Conservation (phyloP, 208 protist genomes). For the Crithidia mellificae region DNA sequence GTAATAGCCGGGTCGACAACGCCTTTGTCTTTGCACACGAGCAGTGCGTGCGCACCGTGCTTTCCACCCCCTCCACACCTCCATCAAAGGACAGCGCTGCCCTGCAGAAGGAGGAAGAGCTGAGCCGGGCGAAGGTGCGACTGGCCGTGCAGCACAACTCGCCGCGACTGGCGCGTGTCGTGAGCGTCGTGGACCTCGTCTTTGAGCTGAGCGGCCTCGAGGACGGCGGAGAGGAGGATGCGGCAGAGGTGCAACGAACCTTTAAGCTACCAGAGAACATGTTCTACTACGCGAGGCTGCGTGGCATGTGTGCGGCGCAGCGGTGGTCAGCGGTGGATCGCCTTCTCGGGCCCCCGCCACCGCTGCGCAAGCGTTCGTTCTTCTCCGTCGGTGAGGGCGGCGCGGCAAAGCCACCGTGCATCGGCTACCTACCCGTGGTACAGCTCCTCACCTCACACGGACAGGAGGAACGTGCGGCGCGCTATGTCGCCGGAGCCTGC, state of each 20-base stretch:
- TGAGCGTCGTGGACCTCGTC: conserved; percentile 33
- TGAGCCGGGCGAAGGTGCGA: conserved; percentile 22
- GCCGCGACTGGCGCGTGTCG: conserved; percentile 25
- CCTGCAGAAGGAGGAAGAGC: conserved; percentile 8
- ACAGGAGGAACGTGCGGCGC: conserved; percentile 38
- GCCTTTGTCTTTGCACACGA: conserved; percentile 3
- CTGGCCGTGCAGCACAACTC: conserved; percentile 31
- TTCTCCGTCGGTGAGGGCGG: conserved; percentile 14
- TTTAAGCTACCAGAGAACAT: conserved; percentile 36
- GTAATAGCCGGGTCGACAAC: not conserved
- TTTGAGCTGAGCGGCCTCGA: conserved; percentile 26
- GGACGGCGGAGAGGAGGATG: conserved; percentile 27
- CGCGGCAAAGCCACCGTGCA: conserved; percentile 5
- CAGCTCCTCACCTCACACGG: conserved; percentile 31
- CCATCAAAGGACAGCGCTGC: not conserved
- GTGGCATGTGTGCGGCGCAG: conserved; percentile 36
- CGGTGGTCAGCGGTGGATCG: conserved; percentile 34
- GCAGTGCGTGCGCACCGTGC: conserved; percentile 8
- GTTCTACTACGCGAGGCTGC: conserved; percentile 39
- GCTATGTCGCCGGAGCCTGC: conserved; percentile 45
- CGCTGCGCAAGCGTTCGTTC: conserved; percentile 33
- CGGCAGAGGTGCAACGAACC: conserved; percentile 13
- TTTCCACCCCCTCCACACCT: not conserved
- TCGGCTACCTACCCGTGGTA: conserved; percentile 44
- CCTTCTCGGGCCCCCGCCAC: conserved; percentile 36